Evolutionary conservation across 257 asterid species (phyloP).

Genomic region (Capsicum baccatum): DNA sequence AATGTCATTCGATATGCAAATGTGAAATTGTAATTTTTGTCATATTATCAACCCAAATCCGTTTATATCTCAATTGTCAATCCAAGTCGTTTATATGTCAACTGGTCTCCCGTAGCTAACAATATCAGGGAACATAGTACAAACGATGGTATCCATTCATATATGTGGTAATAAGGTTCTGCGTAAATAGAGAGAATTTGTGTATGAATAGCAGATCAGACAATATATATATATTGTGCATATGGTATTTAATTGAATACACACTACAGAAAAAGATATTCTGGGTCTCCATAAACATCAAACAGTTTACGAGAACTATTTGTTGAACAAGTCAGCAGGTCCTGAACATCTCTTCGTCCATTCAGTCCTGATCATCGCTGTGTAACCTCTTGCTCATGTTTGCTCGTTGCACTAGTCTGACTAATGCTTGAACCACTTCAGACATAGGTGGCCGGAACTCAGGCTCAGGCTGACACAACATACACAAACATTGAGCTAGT

Average conservation of each 20-base stretch:
- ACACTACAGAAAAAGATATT: not conserved
- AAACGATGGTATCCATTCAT: not conserved
- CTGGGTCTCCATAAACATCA: not conserved
- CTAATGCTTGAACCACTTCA: conserved; percentile 93
- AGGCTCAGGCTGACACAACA: conserved; percentile 74
- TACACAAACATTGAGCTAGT: not conserved
- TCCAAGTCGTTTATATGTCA: no score
- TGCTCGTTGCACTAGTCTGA: conserved; percentile 73
- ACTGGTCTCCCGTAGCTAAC: not conserved
- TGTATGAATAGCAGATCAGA: not conserved
- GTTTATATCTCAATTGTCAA: not conserved
- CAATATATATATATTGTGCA: not conserved
- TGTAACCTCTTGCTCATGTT: conserved; percentile 34
- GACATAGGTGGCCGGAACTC: conserved; percentile 99
- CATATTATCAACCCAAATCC: not conserved
- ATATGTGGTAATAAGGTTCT: not conserved
- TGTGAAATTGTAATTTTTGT: not conserved
- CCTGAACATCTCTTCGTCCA: conserved; percentile 18
- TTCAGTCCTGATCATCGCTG: conserved; percentile 19
- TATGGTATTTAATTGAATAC: not conserved
- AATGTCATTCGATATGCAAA: not conserved
- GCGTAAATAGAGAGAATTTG: not conserved
- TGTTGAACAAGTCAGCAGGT: not conserved
- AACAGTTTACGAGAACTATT: not conserved
- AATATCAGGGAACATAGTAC: not conserved